These are phyloP conservation scores for Cordyceps militaris DNA, from an alignment of 2,329 filamentous ascomycete species.

Conservation along the genomic window DNA sequence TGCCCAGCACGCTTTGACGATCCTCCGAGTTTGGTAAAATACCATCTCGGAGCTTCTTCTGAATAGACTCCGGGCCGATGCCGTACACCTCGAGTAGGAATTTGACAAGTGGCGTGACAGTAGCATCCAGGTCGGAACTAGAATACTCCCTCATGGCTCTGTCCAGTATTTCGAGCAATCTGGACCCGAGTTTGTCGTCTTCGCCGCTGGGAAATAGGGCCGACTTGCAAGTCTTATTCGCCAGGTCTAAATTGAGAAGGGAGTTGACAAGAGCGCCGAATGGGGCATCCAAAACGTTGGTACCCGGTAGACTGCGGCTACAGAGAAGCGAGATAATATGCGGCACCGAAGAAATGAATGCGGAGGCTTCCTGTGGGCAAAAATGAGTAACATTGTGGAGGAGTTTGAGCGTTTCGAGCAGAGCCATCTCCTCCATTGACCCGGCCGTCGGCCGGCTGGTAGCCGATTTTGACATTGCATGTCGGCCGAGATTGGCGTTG, in stretches of 20 bases:
- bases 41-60: slow-evolving; percentile 53
- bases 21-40: slow-evolving; percentile 75
- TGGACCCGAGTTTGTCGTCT: slow-evolving; percentile 51
- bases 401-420: slow-evolving; percentile 78
- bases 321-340: slow-evolving; percentile 65
- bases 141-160: slow-evolving; percentile 55
- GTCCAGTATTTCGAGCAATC: slow-evolving; percentile 64
- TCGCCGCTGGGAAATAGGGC: slow-evolving; percentile 60
- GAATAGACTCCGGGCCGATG: slow-evolving; percentile 54
- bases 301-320: slow-evolving; percentile 46
- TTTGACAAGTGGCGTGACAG: slow-evolving; percentile 66
- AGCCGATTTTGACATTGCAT: slow-evolving; percentile 43
- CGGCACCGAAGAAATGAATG: slow-evolving; percentile 62
- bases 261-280: slow-evolving; percentile 70
- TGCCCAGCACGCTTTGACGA: slow-evolving; percentile 68
- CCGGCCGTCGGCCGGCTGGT: slow-evolving; percentile 31
- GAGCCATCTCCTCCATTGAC: slow-evolving; percentile 69
- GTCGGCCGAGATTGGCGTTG: slow-evolving; percentile 60
- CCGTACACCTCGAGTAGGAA: slow-evolving; percentile 66
- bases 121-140: slow-evolving; percentile 64
- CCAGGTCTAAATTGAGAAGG: slow-evolving; percentile 69
- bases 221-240: slow-evolving; percentile 43
- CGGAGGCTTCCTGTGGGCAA: slow-evolving; percentile 51
- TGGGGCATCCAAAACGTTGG: slow-evolving; percentile 65
- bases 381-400: slow-evolving; percentile 82